Evolutionary conservation across 176 grass and related monocot species (phyloP).

Genomic region (Carex pumila): DNA sequence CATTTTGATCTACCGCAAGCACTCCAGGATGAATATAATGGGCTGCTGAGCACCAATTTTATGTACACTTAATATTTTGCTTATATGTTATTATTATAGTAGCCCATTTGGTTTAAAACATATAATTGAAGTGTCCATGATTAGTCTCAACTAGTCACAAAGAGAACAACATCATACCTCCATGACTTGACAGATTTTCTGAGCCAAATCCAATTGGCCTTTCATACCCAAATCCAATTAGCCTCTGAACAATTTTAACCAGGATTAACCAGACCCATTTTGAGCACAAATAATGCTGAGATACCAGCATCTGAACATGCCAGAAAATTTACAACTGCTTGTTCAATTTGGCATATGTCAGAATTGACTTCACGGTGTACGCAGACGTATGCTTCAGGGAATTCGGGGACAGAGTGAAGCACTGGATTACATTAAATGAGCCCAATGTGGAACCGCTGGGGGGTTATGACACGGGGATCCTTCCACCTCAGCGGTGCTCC

Average conservation of each 20-base stretch:
- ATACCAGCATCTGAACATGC: background rate
- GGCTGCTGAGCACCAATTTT: slow-evolving; percentile 44
- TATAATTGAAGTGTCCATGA: no score
- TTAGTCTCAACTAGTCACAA: no score
- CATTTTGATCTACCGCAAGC: slow-evolving; percentile 62
- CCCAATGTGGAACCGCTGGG: slow-evolving; percentile 57
- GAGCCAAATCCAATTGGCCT: no score
- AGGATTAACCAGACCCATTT: no score
- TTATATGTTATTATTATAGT: no score
- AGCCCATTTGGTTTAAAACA: no score
- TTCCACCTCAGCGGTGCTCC: slow-evolving; percentile 56
- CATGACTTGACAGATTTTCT: no score
- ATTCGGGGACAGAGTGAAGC: slow-evolving; percentile 63
- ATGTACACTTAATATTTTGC: slow-evolving; percentile 22
- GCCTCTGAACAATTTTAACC: no score
- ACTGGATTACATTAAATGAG: slow-evolving; percentile 60
- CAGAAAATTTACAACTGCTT: background rate
- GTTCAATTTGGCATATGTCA: slow-evolving; percentile 11
- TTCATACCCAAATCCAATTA: no score
- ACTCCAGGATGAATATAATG: slow-evolving; percentile 54
- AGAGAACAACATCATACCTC: no score
- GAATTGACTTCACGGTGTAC: slow-evolving; percentile 53
- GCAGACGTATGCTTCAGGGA: slow-evolving; percentile 55
- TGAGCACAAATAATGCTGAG: no score
- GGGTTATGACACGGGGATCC: background rate